Conservation (phyloP, 2,329 filamentous ascomycete species). For the Colletotrichum chrysophilum region DNA sequence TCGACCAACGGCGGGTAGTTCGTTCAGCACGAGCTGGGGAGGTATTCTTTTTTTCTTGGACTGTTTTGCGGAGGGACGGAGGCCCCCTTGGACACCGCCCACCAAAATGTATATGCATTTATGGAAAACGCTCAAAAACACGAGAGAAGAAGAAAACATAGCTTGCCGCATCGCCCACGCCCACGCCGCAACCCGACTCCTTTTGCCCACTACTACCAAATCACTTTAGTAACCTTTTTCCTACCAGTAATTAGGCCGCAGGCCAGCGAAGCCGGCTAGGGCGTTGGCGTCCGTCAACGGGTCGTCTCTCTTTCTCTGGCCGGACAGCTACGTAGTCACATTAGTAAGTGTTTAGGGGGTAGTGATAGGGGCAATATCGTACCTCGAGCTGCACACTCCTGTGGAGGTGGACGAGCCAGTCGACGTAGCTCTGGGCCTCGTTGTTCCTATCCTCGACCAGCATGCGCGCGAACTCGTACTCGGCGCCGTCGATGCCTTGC, state of each 20-base stretch:
- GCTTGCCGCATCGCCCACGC: background rate
- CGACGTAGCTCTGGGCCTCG: constrained; percentile 96
- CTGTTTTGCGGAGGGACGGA: background rate
- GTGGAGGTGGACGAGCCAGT: constrained; percentile 97
- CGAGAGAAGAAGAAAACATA: background rate
- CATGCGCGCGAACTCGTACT: constrained; percentile 93
- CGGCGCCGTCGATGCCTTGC: constrained; percentile 91
- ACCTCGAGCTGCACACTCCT: constrained; percentile 91
- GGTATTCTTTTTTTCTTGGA: background rate
- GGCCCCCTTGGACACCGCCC: background rate
- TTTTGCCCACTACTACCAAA: background rate
- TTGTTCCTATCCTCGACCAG: constrained; percentile 96
- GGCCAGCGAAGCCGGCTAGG: constrained; percentile 61
- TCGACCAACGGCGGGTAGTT: background rate
- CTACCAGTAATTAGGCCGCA: constrained; percentile 67
- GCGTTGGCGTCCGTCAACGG: constrained; percentile 53
- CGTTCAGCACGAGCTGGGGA: background rate
- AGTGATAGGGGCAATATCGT: constrained; percentile 29
- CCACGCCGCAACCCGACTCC: background rate
- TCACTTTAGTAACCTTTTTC: background rate
- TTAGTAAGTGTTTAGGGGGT: background rate
- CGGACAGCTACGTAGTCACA: constrained; percentile 57
- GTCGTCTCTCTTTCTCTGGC: constrained; percentile 75
- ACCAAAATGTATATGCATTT: constrained; percentile 19
- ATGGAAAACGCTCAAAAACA: constrained; percentile 17